A percentile compares a stretch with the other conserved stretches of the same genome.
These are phyloP conservation scores for Acanthamoeba rhysodes DNA, from an alignment of 208 protist species.

Conservation along the genomic window DNA sequence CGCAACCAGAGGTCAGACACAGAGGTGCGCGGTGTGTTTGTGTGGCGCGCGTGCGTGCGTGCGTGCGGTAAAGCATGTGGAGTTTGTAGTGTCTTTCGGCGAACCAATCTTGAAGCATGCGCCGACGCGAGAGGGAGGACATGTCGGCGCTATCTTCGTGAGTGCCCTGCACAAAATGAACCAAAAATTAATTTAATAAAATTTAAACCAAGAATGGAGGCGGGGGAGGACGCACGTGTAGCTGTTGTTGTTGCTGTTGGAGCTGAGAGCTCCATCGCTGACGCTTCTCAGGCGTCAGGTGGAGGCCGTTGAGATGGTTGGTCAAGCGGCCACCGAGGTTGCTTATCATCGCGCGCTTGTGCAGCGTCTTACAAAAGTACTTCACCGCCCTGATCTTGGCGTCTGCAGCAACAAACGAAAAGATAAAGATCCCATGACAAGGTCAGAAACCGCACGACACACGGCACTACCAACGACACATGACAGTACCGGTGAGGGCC, in stretches of 20 bases:
- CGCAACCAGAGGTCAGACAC: too few species aligned
- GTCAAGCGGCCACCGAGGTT: neutral
- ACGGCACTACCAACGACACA: neutral
- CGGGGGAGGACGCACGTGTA: too few species aligned
- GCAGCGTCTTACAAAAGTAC: conserved; percentile 47
- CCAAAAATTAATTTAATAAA: too few species aligned
- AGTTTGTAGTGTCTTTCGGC: neutral
- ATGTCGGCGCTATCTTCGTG: neutral
- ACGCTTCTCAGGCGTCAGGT: conserved; percentile 6
- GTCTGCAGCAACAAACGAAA: neutral
- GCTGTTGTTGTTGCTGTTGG: neutral
- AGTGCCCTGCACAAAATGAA: neutral
- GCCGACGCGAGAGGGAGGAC: neutral
- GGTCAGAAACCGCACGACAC: neutral
- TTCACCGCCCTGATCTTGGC: conserved; percentile 22
- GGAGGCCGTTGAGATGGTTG: conserved; percentile 24
- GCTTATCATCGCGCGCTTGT: conserved; percentile 57
- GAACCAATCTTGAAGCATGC: conserved; percentile 14
- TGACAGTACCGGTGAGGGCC: neutral
- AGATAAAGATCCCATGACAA: too few species aligned
- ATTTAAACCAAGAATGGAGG: too few species aligned
- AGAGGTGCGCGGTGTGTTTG: too few species aligned
- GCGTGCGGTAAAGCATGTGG: too few species aligned
- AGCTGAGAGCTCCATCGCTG: conserved; percentile 18
- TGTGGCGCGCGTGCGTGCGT: neutral